Evolutionary conservation across 2,329 filamentous ascomycete species (phyloP).

Genomic region (Cladosporium colombiae): DNA sequence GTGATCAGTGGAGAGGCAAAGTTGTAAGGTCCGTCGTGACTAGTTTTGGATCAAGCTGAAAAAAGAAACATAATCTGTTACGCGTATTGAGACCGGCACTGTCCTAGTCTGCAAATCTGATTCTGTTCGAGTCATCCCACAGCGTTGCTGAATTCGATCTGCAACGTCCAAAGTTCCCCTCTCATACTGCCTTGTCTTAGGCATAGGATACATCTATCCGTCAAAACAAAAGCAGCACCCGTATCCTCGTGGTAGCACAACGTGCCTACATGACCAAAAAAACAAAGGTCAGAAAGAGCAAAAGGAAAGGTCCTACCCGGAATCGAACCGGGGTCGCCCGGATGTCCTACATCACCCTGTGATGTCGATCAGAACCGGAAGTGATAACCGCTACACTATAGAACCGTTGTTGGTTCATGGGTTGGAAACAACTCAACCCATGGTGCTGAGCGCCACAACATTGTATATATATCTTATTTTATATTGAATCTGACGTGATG

Average conservation of each 20-base stretch:
- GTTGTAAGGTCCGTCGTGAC: conserved; percentile 22
- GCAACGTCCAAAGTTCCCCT: no score
- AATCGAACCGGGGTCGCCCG: conserved; percentile 7
- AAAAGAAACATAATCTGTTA: no score
- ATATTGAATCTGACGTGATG: no score
- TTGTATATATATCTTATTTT: no score
- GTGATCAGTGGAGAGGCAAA: conserved; percentile 52
- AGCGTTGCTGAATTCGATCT: no score
- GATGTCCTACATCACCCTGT: not conserved
- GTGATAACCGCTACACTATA: conserved; percentile 11
- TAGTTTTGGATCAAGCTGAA: not conserved
- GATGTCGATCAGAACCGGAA: conserved; percentile 3
- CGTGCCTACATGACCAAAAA: not conserved
- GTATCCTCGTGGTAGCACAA: no score
- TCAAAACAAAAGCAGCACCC: no score
- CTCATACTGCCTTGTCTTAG: no score
- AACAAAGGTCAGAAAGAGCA: not conserved
- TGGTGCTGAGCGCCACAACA: not conserved
- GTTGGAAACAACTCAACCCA: not conserved
- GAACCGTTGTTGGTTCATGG: not conserved
- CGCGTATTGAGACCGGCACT: not conserved
- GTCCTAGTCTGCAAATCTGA: no score
- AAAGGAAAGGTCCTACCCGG: not conserved
- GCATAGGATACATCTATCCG: no score
- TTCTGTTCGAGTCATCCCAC: no score